Evolutionary conservation across 768 basidiomycete genomes (phyloP), one percentile per base, ranked within the genome.

Genomic region (Tulasnella sp.): DNA sequence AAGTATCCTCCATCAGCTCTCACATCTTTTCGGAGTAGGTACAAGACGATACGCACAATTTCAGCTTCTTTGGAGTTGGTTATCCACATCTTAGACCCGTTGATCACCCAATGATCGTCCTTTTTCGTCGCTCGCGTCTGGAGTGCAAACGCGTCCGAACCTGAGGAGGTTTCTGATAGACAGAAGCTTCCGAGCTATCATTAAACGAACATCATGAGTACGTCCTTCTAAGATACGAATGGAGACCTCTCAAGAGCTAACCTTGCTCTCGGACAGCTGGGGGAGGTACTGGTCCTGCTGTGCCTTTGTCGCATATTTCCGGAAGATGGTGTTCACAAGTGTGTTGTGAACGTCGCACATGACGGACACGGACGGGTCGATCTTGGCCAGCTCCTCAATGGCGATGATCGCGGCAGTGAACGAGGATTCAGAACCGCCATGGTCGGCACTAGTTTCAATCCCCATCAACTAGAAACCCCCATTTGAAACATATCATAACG

Each of bases 81-180:
- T 61, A 97, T 96, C 93, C 93, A 96, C 93, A 95, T 94, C 77
- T 99, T 99, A 58, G 90, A 89, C n/a, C 96, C 96, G 65, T 92
- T 94, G 55, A 99, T 70, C 29, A 92, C 74, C 80, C 86, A 98
- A 70, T 85, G 70, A 65, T 86, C 82, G 17, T 90, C 92, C 48
- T 90, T 85, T 71, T 86, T 88, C 69, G 78, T 85, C 15, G 96
- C 95, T 10, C 88, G 86, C 1, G 96, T 93, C 70, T 95, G 90
- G 32, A 99, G 76, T 0, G 95, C 93, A 69, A 99, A 99, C 0
- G 96, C 96, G 68, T 99, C 96, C 4, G 93, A 96, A 1, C 96
- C 96, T 8, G 93, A 94, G 0, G 81, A 84, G 1, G 92, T 74
- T 70, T 99, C 96, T 0, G 93, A 96, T 19, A 99, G 74, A 68